A percentile compares a stretch with the other conserved stretches of the same genome.
phyloP scores from a whole-genome alignment of 768 basidiomycete genomes.

The Phlebiopsis gigantea region DNA sequence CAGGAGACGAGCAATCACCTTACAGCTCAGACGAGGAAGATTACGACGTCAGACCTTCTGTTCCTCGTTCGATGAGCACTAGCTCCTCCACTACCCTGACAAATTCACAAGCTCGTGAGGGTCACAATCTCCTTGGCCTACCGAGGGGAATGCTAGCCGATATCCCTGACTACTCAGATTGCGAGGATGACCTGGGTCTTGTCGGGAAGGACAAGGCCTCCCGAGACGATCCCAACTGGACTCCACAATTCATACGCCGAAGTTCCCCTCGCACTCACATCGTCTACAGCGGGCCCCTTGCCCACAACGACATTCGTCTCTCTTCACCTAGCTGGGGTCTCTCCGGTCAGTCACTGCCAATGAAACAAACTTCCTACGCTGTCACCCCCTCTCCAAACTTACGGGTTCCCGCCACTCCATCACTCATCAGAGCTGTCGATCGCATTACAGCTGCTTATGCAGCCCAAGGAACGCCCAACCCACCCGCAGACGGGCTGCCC shows the following conservation, averaged over 20 bases:
- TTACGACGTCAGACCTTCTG: constrained; percentile 27
- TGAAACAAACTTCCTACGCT: too few relatives aligned
- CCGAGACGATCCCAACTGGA: constrained; percentile 35
- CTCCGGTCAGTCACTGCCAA: too few relatives aligned
- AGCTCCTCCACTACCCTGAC: constrained; percentile 22
- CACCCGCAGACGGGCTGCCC: neutral
- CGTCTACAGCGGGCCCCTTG: too few relatives aligned
- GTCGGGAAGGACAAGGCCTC: constrained; percentile 4
- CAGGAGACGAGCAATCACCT: constrained; percentile 34
- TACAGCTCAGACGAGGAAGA: constrained; percentile 47
- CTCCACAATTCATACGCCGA: constrained; percentile 44
- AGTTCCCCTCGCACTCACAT: constrained; percentile 25
- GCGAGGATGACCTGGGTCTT: constrained; percentile 25
- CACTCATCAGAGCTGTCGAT: constrained; percentile 58
- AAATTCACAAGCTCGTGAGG: constrained; percentile 7
- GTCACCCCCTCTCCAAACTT: neutral
- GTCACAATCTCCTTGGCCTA: constrained; percentile 12
- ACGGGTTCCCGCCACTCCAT: constrained; percentile 50
- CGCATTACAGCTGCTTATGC: constrained; percentile 35
- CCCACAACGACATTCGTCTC: too few relatives aligned
- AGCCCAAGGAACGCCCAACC: constrained; percentile 35
- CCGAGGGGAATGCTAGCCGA: constrained; percentile 10
- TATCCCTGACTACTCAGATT: constrained; percentile 27
- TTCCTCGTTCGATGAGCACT: constrained; percentile 14
- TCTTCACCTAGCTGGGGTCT: too few relatives aligned